Evolutionary conservation across 2,329 filamentous ascomycete species (phyloP).

Genomic region (Akanthomyces muscarius): DNA sequence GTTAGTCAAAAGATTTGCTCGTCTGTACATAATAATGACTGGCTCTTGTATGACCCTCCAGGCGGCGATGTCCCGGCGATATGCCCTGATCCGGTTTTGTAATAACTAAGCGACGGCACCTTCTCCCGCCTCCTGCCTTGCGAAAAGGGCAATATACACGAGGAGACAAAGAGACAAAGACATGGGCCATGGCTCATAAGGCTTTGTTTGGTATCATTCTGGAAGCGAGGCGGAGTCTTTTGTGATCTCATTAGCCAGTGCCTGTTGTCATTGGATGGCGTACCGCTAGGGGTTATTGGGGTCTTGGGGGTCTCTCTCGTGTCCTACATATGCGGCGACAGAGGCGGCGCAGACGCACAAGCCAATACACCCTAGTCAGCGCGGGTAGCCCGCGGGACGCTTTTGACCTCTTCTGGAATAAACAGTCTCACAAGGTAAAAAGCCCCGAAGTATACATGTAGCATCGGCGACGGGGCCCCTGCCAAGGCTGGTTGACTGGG

Average conservation of each 20-base stretch:
- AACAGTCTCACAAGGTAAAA: not conserved
- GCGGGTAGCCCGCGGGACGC: not conserved
- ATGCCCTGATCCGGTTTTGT: not conserved
- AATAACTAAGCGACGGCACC: not conserved
- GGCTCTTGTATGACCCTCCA: not conserved
- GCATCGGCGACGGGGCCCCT: not conserved
- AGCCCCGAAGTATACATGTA: not conserved
- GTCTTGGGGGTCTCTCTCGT: not conserved
- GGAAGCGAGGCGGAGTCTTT: slow-evolving; percentile 3
- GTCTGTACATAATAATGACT: not conserved
- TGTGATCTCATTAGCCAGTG: not conserved
- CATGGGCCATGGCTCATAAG: not conserved
- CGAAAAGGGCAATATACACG: no score
- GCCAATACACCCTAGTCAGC: slow-evolving; percentile 1
- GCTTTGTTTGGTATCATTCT: not conserved
- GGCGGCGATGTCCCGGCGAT: not conserved
- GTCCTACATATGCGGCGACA: not conserved
- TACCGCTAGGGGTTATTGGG: not conserved
- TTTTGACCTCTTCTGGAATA: not conserved
- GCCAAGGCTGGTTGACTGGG: not conserved
- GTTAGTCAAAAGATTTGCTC: not conserved
- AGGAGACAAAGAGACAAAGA: no score
- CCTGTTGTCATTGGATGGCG: not conserved
- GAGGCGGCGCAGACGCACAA: slow-evolving; percentile 11
- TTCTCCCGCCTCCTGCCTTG: not conserved